phyloP scores from a whole-genome alignment of 805 yeast genomes.

The Candida quercuum region DNA sequence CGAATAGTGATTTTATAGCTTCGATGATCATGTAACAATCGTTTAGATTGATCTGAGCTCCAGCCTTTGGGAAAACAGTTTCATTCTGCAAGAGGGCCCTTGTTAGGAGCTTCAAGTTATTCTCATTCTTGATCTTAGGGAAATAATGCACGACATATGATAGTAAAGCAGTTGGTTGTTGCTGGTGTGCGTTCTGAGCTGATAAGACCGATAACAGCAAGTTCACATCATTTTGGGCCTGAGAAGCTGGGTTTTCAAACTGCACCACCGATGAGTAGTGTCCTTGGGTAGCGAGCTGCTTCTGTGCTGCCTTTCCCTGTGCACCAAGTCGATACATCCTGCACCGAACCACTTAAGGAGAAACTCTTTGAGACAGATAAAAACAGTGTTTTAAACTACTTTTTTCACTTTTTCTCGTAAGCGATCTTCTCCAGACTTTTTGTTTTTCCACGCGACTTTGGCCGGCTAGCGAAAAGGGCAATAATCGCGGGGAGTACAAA shows the following conservation, averaged over 20 bases:
- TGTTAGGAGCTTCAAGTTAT: slow-evolving; percentile 34
- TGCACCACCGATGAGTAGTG: slow-evolving; percentile 32
- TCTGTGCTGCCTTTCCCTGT: slow-evolving; percentile 21
- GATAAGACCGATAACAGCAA: slow-evolving; percentile 18
- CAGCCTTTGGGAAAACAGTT: slow-evolving; percentile 22
- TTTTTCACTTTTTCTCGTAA: too few species aligned
- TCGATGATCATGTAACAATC: slow-evolving; percentile 38
- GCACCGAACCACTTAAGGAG: too few species aligned
- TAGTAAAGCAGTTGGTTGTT: slow-evolving; percentile 19
- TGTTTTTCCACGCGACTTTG: too few species aligned
- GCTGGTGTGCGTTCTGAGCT: background rate
- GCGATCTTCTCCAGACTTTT: background rate
- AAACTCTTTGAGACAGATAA: too few species aligned
- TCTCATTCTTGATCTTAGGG: slow-evolving; percentile 39
- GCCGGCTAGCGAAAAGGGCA: too few species aligned
- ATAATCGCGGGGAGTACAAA: too few species aligned
- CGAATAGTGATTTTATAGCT: slow-evolving; percentile 39
- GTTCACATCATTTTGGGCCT: slow-evolving; percentile 25
- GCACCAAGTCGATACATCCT: slow-evolving; percentile 24
- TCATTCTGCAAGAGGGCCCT: slow-evolving; percentile 35
- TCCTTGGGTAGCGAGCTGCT: slow-evolving; percentile 14
- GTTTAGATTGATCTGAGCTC: slow-evolving; percentile 10
- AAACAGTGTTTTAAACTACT: too few species aligned
- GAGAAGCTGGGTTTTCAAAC: slow-evolving; percentile 25
- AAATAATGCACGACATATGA: slow-evolving; percentile 40